A percentile compares a stretch with the other conserved stretches of the same genome.
phyloP scores from a whole-genome alignment of 2,329 filamentous ascomycete species.

The Tolypocladium amazonense region DNA sequence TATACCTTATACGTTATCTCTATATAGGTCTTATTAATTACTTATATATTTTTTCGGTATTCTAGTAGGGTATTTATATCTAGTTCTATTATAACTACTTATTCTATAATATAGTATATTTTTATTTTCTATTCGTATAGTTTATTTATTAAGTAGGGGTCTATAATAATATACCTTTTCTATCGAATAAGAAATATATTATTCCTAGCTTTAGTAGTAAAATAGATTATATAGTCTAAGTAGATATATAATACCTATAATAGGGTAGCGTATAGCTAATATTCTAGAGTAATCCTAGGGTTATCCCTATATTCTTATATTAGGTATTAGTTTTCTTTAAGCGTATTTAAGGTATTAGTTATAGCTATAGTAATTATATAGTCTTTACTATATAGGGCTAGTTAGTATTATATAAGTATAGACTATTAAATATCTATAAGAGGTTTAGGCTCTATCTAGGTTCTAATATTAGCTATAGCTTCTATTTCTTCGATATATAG shows the following conservation, averaged over 20 bases:
- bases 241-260: background rate
- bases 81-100: no score
- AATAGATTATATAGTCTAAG: background rate
- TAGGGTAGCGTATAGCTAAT: background rate
- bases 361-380: no score
- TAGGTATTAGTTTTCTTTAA: background rate
- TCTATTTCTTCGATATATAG: background rate
- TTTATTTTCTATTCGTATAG: no score
- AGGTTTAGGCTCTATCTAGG: background rate
- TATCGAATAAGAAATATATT: no score
- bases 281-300: background rate
- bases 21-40: no score
- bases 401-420: background rate
- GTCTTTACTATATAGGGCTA: background rate
- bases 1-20: no score
- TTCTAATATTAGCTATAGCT: background rate
- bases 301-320: background rate
- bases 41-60: no score
- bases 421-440: background rate
- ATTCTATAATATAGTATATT: no score
- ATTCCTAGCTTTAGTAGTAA: no score
- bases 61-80: no score
- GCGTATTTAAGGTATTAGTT: background rate
- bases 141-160: no score
- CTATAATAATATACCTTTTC: no score